Evolutionary conservation across 108 stramenopile species (phyloP).

Genomic region (Parmales sp.): DNA sequence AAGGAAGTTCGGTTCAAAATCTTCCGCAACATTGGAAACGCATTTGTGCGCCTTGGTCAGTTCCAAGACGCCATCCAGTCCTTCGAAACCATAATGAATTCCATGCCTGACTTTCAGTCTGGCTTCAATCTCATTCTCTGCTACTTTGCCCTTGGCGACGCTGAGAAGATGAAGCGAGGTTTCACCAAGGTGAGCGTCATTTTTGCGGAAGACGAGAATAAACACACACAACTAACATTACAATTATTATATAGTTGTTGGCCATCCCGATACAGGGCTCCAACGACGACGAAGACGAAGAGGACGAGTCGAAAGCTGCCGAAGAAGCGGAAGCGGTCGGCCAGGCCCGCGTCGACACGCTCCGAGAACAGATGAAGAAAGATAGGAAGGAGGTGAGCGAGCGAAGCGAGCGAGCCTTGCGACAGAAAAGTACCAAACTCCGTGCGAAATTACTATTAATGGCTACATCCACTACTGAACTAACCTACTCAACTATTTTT

Average conservation of each 20-base stretch:
- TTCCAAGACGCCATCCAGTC: conserved; percentile 67
- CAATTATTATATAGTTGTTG: background rate
- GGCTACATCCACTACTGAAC: too few relatives aligned
- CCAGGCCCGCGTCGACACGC: conserved; percentile 7
- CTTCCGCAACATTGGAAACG: conserved; percentile 73
- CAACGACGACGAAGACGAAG: conserved; percentile 28
- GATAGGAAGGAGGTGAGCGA: conserved; percentile 10
- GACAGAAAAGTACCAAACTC: too few relatives aligned
- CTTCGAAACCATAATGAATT: conserved; percentile 61
- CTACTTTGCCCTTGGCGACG: conserved; percentile 68
- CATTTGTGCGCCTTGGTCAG: conserved; percentile 62
- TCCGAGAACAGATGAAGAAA: conserved; percentile 17
- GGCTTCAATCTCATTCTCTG: conserved; percentile 76
- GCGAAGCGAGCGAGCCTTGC: background rate
- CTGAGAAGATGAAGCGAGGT: conserved; percentile 46
- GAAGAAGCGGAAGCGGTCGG: conserved; percentile 26
- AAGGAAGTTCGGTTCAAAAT: conserved; percentile 58
- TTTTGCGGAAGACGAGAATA: conserved; percentile 13
- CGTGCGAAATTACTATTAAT: too few relatives aligned
- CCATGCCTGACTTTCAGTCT: conserved; percentile 54
- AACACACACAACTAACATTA: background rate
- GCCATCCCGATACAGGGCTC: conserved; percentile 9
- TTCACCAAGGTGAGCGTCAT: conserved; percentile 46
- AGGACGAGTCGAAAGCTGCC: conserved; percentile 15
- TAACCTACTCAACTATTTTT: too few relatives aligned